Evolutionary conservation across 2,329 filamentous ascomycete genomes (phyloP), one percentile per base, ranked within the genome.

Genomic region (Penicillium sp.): DNA sequence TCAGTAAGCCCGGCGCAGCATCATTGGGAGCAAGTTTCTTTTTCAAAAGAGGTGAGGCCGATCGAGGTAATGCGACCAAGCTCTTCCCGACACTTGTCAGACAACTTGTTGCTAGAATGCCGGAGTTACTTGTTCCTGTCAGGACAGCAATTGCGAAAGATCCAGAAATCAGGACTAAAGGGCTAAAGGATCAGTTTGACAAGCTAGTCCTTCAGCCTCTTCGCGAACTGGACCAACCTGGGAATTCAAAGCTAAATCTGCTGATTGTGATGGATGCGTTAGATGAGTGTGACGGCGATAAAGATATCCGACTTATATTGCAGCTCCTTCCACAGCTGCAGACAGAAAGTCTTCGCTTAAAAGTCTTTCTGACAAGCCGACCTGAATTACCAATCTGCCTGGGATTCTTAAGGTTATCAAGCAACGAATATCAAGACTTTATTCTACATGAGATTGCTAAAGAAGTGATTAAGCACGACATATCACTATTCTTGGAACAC

Each of bases 281-380:
- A 10, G 65, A 72, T 45, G 63, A 70, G 50, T 65, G 57, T 40
- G 60, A 66, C 20, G 18, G 37, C 9, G 54, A 61, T 30, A 21
- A 58, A n/a, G 55, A 65, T 21, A 45, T 67, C 1, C 30, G 45
- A 21, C 23, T 44, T 0, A 59, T 70, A 27, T 42, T 69, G 26
- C 44, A 59, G 23, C 44, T 68, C 15, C 37, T 67, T 8, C 49
- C 61, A 8, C 51, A 57, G 9, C 18, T 56, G 0, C 52, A 54
- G 6, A 47, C 34, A 17, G 52, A 42, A 2, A 20, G 33, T 1
- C 3, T 68, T 7, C 51, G 24, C 4, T 17, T 67, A 8, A 59
- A 59, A 15, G 21, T 65, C 9, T 62, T 68, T 29, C n/a, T 68
- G 7, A 68, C 66, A 2, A 68, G 66, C 17, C 46, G 67, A 27